Conservation (phyloP, 495 filamentous ascomycete genomes). For the Clavariopsis aquatica region DNA sequence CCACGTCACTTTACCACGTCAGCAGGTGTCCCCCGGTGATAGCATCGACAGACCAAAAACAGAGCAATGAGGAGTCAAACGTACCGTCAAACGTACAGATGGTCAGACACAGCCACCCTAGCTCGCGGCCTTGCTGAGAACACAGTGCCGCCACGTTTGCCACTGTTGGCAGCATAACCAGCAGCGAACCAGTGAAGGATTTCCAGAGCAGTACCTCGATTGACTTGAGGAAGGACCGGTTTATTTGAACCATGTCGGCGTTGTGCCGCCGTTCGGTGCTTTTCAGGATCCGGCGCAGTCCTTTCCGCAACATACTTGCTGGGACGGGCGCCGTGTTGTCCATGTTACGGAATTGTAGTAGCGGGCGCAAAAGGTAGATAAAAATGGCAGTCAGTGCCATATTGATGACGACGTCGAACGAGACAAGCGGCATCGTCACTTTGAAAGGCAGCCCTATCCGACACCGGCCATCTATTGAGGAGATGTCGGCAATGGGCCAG, state of each 20-base stretch:
- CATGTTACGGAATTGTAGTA: conserved; percentile 23
- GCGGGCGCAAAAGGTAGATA: conserved; percentile 37
- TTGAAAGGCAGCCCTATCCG: conserved; percentile 44
- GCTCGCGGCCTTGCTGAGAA: conserved; percentile 38
- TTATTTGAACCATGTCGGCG: conserved; percentile 13
- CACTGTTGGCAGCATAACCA: conserved; percentile 44
- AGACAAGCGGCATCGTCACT: conserved; percentile 43
- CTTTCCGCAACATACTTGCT: not conserved
- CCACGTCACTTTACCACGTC: conserved; percentile 41
- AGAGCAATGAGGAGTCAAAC: conserved; percentile 9
- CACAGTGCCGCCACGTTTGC: conserved; percentile 41
- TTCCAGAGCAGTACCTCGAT: conserved; percentile 40
- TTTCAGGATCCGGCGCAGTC: conserved; percentile 22
- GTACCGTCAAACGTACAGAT: conserved; percentile 46
- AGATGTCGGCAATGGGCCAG: conserved; percentile 38
- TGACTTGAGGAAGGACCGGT: conserved; percentile 17
- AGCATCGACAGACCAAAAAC: not conserved
- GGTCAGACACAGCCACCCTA: conserved; percentile 46
- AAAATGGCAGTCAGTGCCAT: conserved; percentile 42
- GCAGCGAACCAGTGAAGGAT: conserved; percentile 32
- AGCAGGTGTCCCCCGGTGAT: not conserved
- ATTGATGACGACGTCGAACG: conserved; percentile 44
- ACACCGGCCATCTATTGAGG: conserved; percentile 38
- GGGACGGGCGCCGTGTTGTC: not conserved
- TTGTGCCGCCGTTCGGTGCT: not conserved